A percentile compares a stretch with the other conserved stretches of the same genome.
Conservation (phyloP, 2,329 filamentous ascomycete species). For the Chaetomiaceae sp. region DNA sequence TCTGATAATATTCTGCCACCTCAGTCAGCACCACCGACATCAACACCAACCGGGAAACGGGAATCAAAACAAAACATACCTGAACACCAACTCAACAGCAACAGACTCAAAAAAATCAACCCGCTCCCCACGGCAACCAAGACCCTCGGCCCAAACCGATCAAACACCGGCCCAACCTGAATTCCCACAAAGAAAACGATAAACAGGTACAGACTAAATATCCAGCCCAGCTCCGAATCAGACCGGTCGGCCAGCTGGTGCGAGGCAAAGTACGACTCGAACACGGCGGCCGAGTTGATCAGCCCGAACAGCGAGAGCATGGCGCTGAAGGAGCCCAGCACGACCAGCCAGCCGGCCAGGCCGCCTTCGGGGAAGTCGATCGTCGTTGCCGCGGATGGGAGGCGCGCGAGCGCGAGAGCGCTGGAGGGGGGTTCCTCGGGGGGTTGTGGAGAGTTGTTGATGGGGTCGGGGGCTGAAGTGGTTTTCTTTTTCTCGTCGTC, state of each 20-base stretch:
- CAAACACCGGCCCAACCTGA: conserved; percentile 77
- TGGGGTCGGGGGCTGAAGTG: neutral
- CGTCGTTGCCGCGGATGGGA: conserved; percentile 19
- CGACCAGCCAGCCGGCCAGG: conserved; percentile 64
- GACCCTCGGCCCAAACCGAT: conserved; percentile 62
- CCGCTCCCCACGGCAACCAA: conserved; percentile 61
- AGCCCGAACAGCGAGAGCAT: conserved; percentile 66
- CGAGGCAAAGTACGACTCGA: conserved; percentile 68
- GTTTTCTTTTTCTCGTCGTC: too few relatives aligned
- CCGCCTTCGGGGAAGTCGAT: conserved; percentile 67
- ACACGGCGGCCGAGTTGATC: conserved; percentile 68
- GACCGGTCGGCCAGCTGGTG: conserved; percentile 65
- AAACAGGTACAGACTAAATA: conserved; percentile 77
- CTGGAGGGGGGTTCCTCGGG: too few relatives aligned
- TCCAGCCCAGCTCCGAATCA: conserved; percentile 72
- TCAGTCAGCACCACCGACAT: conserved; percentile 4
- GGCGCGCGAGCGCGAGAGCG: conserved; percentile 13
- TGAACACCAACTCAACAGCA: conserved; percentile 63
- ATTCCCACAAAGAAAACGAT: conserved; percentile 76
- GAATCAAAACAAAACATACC: conserved; percentile 29
- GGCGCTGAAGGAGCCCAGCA: conserved; percentile 68
- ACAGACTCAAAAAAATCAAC: conserved; percentile 53
- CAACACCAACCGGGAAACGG: neutral
- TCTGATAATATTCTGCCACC: conserved; percentile 63
- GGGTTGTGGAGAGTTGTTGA: neutral